Evolutionary conservation across 805 yeast species (phyloP), one percentile per base, ranked within the genome.

Genomic region (Metschnikowia vanudenii): DNA sequence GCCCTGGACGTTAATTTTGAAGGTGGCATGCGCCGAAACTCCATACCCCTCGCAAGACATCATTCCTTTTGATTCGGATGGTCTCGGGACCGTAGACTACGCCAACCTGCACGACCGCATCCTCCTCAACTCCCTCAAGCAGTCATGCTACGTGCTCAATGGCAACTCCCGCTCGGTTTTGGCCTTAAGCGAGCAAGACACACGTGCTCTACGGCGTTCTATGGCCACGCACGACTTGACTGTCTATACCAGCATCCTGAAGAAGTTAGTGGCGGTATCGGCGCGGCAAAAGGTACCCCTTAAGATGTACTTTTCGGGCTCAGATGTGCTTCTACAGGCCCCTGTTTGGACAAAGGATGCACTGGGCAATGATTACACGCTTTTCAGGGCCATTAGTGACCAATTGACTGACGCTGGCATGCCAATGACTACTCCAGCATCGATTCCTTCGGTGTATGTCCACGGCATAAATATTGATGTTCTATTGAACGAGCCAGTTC

Each of bases 81-180:
- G 50, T 14, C 20, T 14, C 7, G 29, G 14, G 13, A 17, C 32
- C 4, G 32, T 58, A 2, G 58, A 62, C 45, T 68, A 67, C 52
- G 49, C 56, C 30, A 50, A 56, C 19, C 59, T 72, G 11, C 53
- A 80, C 47, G 73, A 65, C 37, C 77, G 74, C 41, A 74, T 79
- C 41, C 83, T 94, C 84, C 68, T 82, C 50, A 90, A 92, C 60
- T 89, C 82, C 49, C 67, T 89, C 60, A 92, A 94, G 58, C 97
- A 92, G 59, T 78, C 89, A 4, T 81, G 89, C 57, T 88, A 75
- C 57, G 79, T 89, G 0, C 62, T 86, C 31, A 81, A 84, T 53
- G 96, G 96, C 0, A 77, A 80, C n/a, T 76, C 96, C 5, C 88
- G 85, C 50, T 76, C 81, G 2, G 79, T 92, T n/a, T 85, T 92